Evolutionary conservation across 345 rosid genomes (phyloP).

Genomic region (Salix koriyanagi): DNA sequence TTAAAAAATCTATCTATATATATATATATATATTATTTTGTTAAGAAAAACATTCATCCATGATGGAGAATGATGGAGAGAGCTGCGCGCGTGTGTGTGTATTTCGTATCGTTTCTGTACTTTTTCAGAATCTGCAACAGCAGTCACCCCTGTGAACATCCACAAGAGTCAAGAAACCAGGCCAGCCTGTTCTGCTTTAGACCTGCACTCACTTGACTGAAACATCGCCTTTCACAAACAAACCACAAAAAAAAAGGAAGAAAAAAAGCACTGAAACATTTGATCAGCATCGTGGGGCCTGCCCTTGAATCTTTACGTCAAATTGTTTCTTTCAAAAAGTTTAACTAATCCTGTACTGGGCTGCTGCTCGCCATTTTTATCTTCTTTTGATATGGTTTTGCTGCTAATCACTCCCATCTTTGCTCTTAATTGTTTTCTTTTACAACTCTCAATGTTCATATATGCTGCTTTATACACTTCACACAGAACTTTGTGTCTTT

Average conservation of each 20-base stretch:
- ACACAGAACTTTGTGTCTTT: too few relatives aligned
- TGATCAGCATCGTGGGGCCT: not conserved
- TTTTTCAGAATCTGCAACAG: slow-evolving; percentile 1
- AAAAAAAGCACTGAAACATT: not conserved
- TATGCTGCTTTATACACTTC: too few relatives aligned
- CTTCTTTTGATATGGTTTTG: slow-evolving; percentile 43
- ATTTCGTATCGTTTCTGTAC: not conserved
- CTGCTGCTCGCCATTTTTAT: slow-evolving; percentile 19
- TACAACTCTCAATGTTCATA: too few relatives aligned
- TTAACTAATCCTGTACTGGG: slow-evolving; percentile 21
- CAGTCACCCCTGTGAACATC: not conserved
- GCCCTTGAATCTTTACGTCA: slow-evolving; percentile 7
- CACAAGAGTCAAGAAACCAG: not conserved
- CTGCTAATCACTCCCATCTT: slow-evolving; percentile 32
- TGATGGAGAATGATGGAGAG: too few relatives aligned
- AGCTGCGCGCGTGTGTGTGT: not conserved
- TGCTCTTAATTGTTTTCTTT: not conserved
- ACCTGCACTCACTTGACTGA: not conserved
- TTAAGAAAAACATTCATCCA: too few relatives aligned
- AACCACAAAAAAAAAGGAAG: too few relatives aligned
- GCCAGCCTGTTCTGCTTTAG: not conserved
- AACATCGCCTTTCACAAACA: not conserved
- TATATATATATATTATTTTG: too few relatives aligned
- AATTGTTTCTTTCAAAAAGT: not conserved
- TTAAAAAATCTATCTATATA: too few relatives aligned